Evolutionary conservation across 352 stramenopile species (phyloP).

Genomic region (Globisporangium emineosum): DNA sequence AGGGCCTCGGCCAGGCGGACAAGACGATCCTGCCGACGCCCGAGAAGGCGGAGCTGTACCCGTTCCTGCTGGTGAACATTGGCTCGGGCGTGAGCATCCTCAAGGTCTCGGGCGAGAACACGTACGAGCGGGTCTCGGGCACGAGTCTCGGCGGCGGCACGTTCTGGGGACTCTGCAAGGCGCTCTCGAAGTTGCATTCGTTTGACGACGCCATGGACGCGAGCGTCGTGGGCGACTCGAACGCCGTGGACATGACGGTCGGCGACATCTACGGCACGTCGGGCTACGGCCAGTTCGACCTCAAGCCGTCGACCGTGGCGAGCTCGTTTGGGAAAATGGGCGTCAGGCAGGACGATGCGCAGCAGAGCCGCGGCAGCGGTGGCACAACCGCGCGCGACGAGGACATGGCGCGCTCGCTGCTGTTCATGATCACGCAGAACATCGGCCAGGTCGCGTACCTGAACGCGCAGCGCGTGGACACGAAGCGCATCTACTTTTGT

Average conservation of each 20-base stretch:
- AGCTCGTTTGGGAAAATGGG: conserved; percentile 97
- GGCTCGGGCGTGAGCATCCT: conserved; percentile 97
- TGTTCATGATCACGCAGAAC: conserved; percentile 99
- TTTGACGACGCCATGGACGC: conserved; percentile 82
- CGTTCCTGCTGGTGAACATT: conserved; percentile 97
- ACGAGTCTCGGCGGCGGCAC: conserved; percentile 97
- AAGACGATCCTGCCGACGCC: conserved; percentile 65
- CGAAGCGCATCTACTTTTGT: conserved; percentile 93
- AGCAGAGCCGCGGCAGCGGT: conserved; percentile 14
- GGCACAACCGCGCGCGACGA: conserved; percentile 71
- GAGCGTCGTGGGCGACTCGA: conserved; percentile 61
- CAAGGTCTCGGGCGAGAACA: conserved; percentile 84
- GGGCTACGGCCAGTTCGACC: conserved; percentile 88
- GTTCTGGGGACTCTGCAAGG: conserved; percentile 94
- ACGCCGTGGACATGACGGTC: conserved; percentile 94
- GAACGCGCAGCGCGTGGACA: conserved; percentile 92
- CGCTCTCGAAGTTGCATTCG: conserved; percentile 87
- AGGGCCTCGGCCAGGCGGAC: conserved; percentile 50
- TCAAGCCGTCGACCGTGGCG: conserved; percentile 88
- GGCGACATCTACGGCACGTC: conserved; percentile 96
- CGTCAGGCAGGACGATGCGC: conserved; percentile 11
- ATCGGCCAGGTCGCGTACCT: conserved; percentile 95
- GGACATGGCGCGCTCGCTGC: conserved; percentile 91
- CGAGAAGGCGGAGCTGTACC: conserved; percentile 74
- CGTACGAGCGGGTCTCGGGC: conserved; percentile 95